Percentiles rank a stretch among this genome's conserved stretches.
These are phyloP conservation scores for Phaeotremella skinneri DNA, from an alignment of 768 basidiomycete species.

Conservation along the genomic window DNA sequence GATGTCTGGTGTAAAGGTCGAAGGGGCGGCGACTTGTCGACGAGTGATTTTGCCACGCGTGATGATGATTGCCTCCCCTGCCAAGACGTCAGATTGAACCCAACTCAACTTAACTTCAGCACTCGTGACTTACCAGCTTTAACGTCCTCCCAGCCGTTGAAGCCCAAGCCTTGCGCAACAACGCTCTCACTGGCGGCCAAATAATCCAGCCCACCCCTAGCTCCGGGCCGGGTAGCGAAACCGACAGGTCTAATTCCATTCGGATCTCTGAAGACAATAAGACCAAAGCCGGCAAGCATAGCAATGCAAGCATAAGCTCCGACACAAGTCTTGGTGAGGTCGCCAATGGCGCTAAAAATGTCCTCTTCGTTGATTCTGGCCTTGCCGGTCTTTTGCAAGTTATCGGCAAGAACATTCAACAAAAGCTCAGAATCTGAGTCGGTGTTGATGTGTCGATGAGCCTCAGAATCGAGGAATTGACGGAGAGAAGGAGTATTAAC, in stretches of 20 bases:
- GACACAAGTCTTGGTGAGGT: slow-evolving; percentile 79
- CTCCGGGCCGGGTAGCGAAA: slow-evolving; percentile 64
- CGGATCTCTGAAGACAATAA: slow-evolving; percentile 96
- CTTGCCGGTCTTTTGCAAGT: slow-evolving; percentile 95
- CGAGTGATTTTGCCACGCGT: slow-evolving; percentile 75
- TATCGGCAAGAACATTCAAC: slow-evolving; percentile 95
- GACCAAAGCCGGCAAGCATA: slow-evolving; percentile 99
- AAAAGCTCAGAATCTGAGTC: slow-evolving; percentile 96
- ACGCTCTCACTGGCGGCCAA: slow-evolving; percentile 92
- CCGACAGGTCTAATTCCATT: slow-evolving; percentile 95
- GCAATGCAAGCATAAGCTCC: slow-evolving; percentile 96
- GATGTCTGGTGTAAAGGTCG: slow-evolving; percentile 90
- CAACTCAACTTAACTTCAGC: slow-evolving; percentile 7
- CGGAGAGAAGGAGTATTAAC: slow-evolving; percentile 87
- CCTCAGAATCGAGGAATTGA: slow-evolving; percentile 90
- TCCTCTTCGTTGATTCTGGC: slow-evolving; percentile 89
- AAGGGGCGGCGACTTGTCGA: slow-evolving; percentile 64
- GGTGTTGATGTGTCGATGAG: slow-evolving; percentile 98
- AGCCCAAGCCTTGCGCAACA: slow-evolving; percentile 90
- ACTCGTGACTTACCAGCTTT: slow-evolving; percentile 65
- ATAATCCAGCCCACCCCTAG: slow-evolving; percentile 70
- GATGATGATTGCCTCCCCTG: slow-evolving; percentile 94
- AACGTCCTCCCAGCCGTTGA: slow-evolving; percentile 89
- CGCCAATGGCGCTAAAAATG: slow-evolving; percentile 89
- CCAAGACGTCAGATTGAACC: background rate